Evolutionary conservation across 2,329 filamentous ascomycete species (phyloP).

Genomic region (Diaporthe helianthi): DNA sequence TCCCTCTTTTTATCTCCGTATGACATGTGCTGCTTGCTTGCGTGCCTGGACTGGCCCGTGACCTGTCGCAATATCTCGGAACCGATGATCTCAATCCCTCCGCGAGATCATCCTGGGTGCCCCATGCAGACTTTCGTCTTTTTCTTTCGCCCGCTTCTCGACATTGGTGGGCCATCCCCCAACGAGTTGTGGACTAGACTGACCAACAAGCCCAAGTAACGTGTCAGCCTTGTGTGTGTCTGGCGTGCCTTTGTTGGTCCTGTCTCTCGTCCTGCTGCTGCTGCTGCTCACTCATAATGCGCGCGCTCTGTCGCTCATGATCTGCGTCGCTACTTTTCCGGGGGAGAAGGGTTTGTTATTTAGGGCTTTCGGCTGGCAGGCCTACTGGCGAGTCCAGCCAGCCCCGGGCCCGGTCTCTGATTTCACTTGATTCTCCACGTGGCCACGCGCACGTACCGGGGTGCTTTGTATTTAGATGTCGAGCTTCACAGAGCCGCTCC

Average conservation of each 20-base stretch:
- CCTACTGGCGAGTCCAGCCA: not conserved
- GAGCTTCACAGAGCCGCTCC: too few species aligned
- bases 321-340: not conserved
- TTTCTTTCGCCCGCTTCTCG: not conserved
- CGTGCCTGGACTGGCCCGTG: not conserved
- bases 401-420: not conserved
- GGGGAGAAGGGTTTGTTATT: not conserved
- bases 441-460: not conserved
- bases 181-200: not conserved
- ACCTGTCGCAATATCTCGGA: conserved; percentile 1
- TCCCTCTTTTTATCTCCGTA: not conserved
- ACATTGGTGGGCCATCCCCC: too few species aligned
- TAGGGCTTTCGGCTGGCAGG: not conserved
- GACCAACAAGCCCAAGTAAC: not conserved
- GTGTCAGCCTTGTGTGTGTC: not conserved
- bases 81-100: conserved; percentile 25
- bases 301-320: not conserved
- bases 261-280: too few species aligned
- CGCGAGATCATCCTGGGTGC: conserved; percentile 18
- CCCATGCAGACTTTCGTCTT: not conserved
- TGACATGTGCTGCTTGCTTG: not conserved
- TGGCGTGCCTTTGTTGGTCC: too few species aligned
- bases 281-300: not conserved
- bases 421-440: not conserved
- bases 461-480: too few species aligned